Evolutionary conservation across 768 basidiomycete genomes (phyloP).

Genomic region (Chalciporus chontae): DNA sequence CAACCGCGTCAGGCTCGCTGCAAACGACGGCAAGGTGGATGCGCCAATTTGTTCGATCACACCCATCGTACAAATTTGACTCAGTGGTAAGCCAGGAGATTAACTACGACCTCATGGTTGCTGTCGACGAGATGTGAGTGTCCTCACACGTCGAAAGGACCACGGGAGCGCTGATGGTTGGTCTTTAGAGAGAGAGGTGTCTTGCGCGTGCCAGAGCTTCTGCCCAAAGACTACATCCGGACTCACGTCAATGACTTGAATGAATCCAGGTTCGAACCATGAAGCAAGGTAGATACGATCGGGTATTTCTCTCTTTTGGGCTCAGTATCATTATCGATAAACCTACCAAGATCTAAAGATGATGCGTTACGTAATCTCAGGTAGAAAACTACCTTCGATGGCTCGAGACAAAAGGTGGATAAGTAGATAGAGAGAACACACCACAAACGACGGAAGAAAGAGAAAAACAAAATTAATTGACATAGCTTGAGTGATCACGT

Average conservation of each 20-base stretch:
- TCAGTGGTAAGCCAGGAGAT: conserved; percentile 90
- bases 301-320: not conserved
- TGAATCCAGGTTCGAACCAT: conserved; percentile 27
- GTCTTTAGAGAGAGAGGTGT: conserved; percentile 62
- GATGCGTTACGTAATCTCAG: not conserved
- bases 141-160: not conserved
- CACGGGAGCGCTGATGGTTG: conserved; percentile 1
- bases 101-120: conserved; percentile 89
- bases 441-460: too few species aligned
- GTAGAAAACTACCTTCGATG: not conserved
- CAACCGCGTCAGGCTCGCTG: conserved; percentile 54
- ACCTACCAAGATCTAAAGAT: too few species aligned
- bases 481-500: conserved; percentile 17
- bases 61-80: conserved; percentile 89
- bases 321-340: too few species aligned
- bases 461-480: not conserved
- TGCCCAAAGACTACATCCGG: conserved; percentile 58
- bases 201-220: conserved; percentile 53
- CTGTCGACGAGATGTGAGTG: conserved; percentile 88
- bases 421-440: too few species aligned
- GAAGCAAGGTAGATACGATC: not conserved
- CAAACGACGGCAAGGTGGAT: conserved; percentile 92
- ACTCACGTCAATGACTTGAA: conserved; percentile 23
- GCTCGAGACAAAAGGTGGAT: not conserved
- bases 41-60: conserved; percentile 83